Evolutionary conservation across 2,329 filamentous ascomycete genomes (phyloP).

Genomic region (Colletotrichum somersetense): DNA sequence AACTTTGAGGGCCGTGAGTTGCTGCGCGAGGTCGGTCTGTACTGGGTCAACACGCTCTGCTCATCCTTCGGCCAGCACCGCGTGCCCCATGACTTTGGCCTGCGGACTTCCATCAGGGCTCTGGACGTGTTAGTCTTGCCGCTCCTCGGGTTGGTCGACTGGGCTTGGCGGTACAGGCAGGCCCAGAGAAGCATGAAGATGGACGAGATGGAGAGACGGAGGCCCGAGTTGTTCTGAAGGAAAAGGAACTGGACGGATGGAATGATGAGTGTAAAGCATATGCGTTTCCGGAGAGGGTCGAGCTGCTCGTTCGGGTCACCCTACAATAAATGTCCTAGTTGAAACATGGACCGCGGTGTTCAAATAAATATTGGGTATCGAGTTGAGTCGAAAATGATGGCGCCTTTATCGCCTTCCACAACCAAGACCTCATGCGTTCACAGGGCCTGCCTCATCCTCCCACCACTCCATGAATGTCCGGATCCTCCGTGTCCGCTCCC

Average conservation of each 20-base stretch:
- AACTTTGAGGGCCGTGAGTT: constrained; percentile 36
- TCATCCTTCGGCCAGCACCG: constrained; percentile 30
- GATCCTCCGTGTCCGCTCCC: constrained; percentile 66
- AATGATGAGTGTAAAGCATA: neutral
- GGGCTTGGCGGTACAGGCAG: constrained; percentile 37
- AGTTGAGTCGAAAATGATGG: constrained; percentile 36
- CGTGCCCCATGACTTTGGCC: constrained; percentile 31
- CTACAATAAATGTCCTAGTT: constrained; percentile 16
- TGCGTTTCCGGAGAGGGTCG: neutral
- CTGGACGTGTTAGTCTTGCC: constrained; percentile 35
- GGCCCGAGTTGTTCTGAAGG: neutral
- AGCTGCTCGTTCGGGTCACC: constrained; percentile 1
- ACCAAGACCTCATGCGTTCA: constrained; percentile 11
- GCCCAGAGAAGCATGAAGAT: constrained; percentile 10
- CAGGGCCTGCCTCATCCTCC: constrained; percentile 59
- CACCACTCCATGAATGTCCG: constrained; percentile 69
- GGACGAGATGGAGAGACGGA: neutral
- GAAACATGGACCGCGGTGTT: constrained; percentile 18
- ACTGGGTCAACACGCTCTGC: constrained; percentile 35
- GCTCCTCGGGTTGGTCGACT: constrained; percentile 28
- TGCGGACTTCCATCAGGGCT: constrained; percentile 31
- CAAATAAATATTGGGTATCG: constrained; percentile 30
- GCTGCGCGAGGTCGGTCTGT: constrained; percentile 30
- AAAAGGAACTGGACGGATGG: neutral
- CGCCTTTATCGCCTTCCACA: neutral